Base-by-base conservation (phyloP, 2,329 filamentous ascomycete species). In the Aspergillus brasiliensis region DNA sequence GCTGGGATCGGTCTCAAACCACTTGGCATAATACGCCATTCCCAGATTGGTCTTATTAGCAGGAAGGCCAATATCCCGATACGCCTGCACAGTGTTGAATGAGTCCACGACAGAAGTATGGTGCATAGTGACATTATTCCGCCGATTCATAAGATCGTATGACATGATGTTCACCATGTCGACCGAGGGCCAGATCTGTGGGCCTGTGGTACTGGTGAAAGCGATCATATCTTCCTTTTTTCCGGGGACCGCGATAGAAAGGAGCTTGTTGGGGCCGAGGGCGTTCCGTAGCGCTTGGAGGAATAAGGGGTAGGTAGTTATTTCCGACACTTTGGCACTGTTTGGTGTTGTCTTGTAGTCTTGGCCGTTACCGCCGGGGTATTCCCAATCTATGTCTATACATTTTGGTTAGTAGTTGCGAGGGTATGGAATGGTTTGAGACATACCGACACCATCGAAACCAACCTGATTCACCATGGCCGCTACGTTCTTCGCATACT, bases 131-230 rank as follows among this genome's bases (percentile, higher is more conserved):
- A 78, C 70, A 46, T 75, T 85, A 75, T 91, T 85, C 34, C 89
- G 85, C 34, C 88, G 68, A 75, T 90, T 91, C 83, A 89, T 88
- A 51, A 91, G 71, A 69, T 91, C 89, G 71, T 91, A 91, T 1
- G 84, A 82, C 88, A 91, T 91, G 63, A 91, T 68, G 66, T 91
- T 91, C 68, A 91, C 79, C 68, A 86, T 88, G 70, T 91, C 87
- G 17, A 90, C 82, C 1, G 80, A 78, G 11, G 77, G 70, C 77
- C 83, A 84, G 65, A 91, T 88, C 58, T 80, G 75, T 1, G 86
- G 85, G 0, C 86, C 79, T 7, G 84, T 84, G 23, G 81, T 73
- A 5, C 77, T 62, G 0, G 82, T 88, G 69, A 85, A 91, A n/a
- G 86, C 88, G 3, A 91, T 82, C 85, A 91, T 89, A 68, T 91